phyloP scores from a whole-genome alignment of 176 grass and related monocot genomes.

The Poa annua region DNA sequence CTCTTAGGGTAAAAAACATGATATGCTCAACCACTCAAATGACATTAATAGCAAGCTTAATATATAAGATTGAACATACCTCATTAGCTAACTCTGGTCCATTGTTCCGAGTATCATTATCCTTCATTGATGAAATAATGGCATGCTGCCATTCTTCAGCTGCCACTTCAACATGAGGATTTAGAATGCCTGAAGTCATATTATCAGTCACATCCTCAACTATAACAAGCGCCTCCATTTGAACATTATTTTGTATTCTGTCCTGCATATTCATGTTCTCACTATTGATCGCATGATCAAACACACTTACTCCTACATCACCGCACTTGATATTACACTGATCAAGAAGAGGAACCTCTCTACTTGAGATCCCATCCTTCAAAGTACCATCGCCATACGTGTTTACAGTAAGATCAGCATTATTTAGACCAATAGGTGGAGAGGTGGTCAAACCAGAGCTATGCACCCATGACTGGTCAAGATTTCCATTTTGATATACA shows the following conservation, averaged over 20 bases:
- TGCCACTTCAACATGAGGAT: conserved; percentile 57
- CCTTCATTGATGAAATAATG: conserved; percentile 37
- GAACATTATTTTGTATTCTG: conserved; percentile 34
- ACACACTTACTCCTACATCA: conserved; percentile 39
- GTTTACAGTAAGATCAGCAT: conserved; percentile 34
- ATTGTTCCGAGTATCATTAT: conserved; percentile 42
- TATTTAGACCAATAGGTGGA: conserved; percentile 28
- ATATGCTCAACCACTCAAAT: conserved; percentile 6
- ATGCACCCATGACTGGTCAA: conserved; percentile 32
- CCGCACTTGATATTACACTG: conserved; percentile 12
- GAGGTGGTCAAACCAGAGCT: conserved; percentile 36
- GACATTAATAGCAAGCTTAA: background rate
- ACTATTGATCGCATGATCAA: conserved; percentile 33
- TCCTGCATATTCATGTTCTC: conserved; percentile 18
- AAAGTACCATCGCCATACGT: conserved; percentile 21
- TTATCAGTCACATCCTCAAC: conserved; percentile 72
- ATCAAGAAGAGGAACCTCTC: conserved; percentile 45
- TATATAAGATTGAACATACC: conserved; percentile 48
- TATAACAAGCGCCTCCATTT: conserved; percentile 34
- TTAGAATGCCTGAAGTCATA: conserved; percentile 49
- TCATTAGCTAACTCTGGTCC: conserved; percentile 46
- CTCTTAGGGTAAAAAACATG: background rate
- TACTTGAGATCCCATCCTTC: conserved; percentile 28
- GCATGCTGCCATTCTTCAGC: conserved; percentile 44
- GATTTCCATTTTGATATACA: conserved; percentile 37